These are phyloP conservation scores for Fusarium sp. DNA, from an alignment of 2,329 filamentous ascomycete genomes.

Conservation along the genomic window DNA sequence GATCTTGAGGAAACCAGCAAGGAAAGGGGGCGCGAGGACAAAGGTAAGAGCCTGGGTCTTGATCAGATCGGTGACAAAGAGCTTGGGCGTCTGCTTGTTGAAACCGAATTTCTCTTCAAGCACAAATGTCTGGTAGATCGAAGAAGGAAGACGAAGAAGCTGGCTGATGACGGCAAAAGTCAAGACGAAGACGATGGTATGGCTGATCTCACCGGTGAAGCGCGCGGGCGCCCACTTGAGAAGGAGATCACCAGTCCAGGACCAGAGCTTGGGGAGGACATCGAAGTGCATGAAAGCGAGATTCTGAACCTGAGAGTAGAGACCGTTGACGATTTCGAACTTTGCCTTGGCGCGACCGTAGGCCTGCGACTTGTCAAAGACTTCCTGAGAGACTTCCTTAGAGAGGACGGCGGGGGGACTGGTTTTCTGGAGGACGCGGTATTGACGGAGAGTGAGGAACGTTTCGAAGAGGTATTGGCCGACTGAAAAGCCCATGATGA, in stretches of 20 bases:
- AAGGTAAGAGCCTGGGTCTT: constrained; percentile 89
- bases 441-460: constrained; percentile 90
- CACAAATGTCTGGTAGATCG: constrained; percentile 94
- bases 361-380: constrained; percentile 94
- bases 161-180: constrained; percentile 86
- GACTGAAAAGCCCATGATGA: constrained; percentile 94
- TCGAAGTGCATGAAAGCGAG: constrained; percentile 91
- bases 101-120: constrained; percentile 98
- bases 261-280: constrained; percentile 91
- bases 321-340: constrained; percentile 82
- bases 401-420: constrained; percentile 87
- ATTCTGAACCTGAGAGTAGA: constrained; percentile 90
- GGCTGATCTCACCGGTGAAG: constrained; percentile 92
- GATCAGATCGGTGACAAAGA: constrained; percentile 91
- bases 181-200: constrained; percentile 93
- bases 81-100: constrained; percentile 94
- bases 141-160: constrained; percentile 80
- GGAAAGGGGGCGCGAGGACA: constrained; percentile 85
- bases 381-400: constrained; percentile 87
- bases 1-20: constrained; percentile 92
- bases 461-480: constrained; percentile 92
- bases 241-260: constrained; percentile 79
- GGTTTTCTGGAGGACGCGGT: constrained; percentile 82
- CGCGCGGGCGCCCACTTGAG: constrained; percentile 78
- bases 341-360: constrained; percentile 97